Evolutionary conservation across 495 filamentous ascomycete species (phyloP), one percentile per base, ranked within the genome.

Genomic region (Penicillium samsonianum): DNA sequence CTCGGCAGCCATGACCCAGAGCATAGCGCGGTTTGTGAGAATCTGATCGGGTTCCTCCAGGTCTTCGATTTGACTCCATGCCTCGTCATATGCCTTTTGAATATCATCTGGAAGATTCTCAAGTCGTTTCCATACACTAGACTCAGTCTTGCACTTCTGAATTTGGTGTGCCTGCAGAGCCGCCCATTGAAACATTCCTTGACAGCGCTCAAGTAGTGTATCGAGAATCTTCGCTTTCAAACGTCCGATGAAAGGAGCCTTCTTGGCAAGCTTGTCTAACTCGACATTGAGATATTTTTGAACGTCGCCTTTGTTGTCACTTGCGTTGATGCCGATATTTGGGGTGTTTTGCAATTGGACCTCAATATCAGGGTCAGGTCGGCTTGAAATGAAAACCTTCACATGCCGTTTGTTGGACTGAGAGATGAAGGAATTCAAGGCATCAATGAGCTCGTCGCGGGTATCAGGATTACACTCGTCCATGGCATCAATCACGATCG

Each of bases 381-480:
- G 67, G 43, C 75, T 77, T 11, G 77, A 79, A 51, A 80, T 72
- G 55, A 80, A 75, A n/a, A 81, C 54, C 49, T 73, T 80, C 8
- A 78, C 60, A 1, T 33, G 11, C 1, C 60, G 57, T 3, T 60
- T 70, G 26, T 45, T 31, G 4, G 73, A 64, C 17, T 73, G 31
- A 9, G 44, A 47, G 9, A 69, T 10, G 23, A 78, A 53, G 2
- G 28, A 54, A 5, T 71, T 46, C 5, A 78, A 51, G 1, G 61
- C 65, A n/a, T 70, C 52, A 9, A 78, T 63, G 14, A 81, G 41
- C 2, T 66, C 42, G 8, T 61, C 54, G 19, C 75, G 64, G 3
- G 55, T 57, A 16, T 55, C 50, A 1, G 63, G 50, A 38, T 80
- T 61, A 42, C 72, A 76, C 54, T 83, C 78, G 55, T 81, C 77